Evolutionary conservation across 768 basidiomycete genomes (phyloP), one percentile per base, ranked within the genome.

Genomic region (Termitomyces eurrhizus): DNA sequence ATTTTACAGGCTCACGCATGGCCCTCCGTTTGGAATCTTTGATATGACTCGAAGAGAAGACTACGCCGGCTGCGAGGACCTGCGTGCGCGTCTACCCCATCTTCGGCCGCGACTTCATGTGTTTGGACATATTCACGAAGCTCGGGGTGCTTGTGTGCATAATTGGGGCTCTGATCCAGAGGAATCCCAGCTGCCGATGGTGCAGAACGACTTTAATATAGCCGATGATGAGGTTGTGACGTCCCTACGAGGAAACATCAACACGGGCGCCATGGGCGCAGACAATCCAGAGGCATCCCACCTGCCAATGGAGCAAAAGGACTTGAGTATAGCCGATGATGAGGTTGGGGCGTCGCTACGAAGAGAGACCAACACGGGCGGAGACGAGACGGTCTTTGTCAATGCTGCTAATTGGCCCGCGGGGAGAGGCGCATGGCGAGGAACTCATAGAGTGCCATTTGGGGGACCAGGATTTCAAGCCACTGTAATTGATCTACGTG

Each of bases 61-160:
- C 4, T 56, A 74, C 24, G 83, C 70, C 0, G 88, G 88, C 0
- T 90, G 88, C 62, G 61, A 73, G 45, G 70, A 71, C 7, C 79
- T 90, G 18, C 69, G 76, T 21, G 72, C 66, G 7, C 74, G 72
- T 44, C 67, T 83, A 2, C 66, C 77, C 2, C 68, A 69, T 5
- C 67, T 83, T 26, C 74, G 72, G 5, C 78, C 78, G 4, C 75
- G 77, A 13, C 64, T 83, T 26, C 81, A 83, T 62, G 66, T 83
- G 56, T 87, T 83, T 64, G 88, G 88, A 1, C 88, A 89, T 59
- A 88, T 90, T 56, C 88, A 90, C 66, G 88, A 88, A 68, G 83
- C 76, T 0, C 78, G 77, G 24, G 86, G 87, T 11, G 77, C 77
- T 0, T 64, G 73, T 44, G 71, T 79, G 18, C 77, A 78, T 46